Percentiles rank a stretch among this genome's conserved stretches.
Conservation (phyloP, 23 red algal species). For the Cyanidiococcus yangmingshanensis region DNA sequence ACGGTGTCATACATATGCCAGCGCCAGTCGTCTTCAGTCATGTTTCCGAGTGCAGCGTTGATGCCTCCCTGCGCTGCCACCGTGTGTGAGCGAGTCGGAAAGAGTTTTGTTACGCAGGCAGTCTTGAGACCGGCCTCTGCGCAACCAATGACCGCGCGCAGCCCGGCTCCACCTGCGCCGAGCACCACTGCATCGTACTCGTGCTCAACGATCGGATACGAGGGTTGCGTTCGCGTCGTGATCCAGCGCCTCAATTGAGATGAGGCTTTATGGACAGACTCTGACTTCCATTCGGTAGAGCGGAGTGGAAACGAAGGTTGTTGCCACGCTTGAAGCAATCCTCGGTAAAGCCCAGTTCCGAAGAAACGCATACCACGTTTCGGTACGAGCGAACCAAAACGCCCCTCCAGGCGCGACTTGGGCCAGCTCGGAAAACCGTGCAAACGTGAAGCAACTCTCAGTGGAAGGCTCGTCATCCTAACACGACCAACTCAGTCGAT, state of each 20-base stretch:
- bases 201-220: conserved; percentile 73
- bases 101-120: conserved; percentile 79
- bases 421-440: no score
- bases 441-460: no score
- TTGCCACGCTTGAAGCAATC: no score
- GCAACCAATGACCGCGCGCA: conserved; percentile 78
- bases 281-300: no score
- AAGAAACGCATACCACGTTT: no score
- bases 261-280: no score
- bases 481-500: no score
- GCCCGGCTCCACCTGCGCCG: conserved; percentile 82
- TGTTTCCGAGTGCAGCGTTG: conserved; percentile 88
- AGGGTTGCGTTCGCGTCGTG: neutral
- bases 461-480: no score
- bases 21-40: conserved; percentile 81
- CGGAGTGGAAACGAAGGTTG: no score
- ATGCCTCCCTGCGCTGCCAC: conserved; percentile 89
- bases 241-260: neutral
- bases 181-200: conserved; percentile 71
- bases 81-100: conserved; percentile 91
- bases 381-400: no score
- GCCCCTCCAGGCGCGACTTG: no score
- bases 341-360: no score
- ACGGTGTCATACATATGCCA: conserved; percentile 99
- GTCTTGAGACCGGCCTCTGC: conserved; percentile 65